Conservation (phyloP, 495 filamentous ascomycete species). For the Penicillium lagena region DNA sequence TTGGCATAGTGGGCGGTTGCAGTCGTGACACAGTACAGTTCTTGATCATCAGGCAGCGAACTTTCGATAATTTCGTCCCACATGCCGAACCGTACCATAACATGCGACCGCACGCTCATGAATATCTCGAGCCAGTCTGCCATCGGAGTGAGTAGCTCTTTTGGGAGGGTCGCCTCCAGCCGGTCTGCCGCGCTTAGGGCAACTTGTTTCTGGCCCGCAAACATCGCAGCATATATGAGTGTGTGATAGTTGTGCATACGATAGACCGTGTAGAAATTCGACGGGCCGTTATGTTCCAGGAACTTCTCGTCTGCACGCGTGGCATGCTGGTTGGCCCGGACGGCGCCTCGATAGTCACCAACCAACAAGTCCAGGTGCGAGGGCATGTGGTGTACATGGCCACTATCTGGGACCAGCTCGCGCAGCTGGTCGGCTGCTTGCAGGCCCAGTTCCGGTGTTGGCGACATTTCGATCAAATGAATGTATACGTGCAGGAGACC, state of each 20-base stretch:
- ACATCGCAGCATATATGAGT: slow-evolving; percentile 61
- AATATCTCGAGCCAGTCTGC: slow-evolving; percentile 63
- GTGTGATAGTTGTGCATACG: slow-evolving; percentile 58
- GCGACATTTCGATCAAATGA: slow-evolving; percentile 65
- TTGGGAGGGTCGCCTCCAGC: slow-evolving; percentile 48
- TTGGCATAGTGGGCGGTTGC: slow-evolving; percentile 54
- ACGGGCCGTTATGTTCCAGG: slow-evolving; percentile 32
- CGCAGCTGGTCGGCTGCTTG: slow-evolving; percentile 49
- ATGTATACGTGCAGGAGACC: slow-evolving; percentile 61
- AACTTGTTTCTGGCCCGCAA: slow-evolving; percentile 45
- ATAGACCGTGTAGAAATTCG: slow-evolving; percentile 60
- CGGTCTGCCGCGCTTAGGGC: slow-evolving; percentile 44
- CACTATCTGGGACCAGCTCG: slow-evolving; percentile 52
- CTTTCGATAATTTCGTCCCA: slow-evolving; percentile 52
- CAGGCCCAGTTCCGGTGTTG: slow-evolving; percentile 48
- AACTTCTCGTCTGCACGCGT: slow-evolving; percentile 44
- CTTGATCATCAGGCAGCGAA: slow-evolving; percentile 37
- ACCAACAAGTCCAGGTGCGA: slow-evolving; percentile 57
- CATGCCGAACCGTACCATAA: slow-evolving; percentile 56
- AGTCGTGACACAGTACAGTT: slow-evolving; percentile 49
- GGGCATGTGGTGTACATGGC: slow-evolving; percentile 64
- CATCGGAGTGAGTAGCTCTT: slow-evolving; percentile 57
- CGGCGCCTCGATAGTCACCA: slow-evolving; percentile 54
- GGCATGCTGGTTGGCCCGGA: slow-evolving; percentile 49
- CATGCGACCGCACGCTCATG: slow-evolving; percentile 50